A percentile compares a stretch with the other conserved stretches of the same genome.
These are phyloP conservation scores for Coemansia sp. DNA, from an alignment of 192 early-diverging fungal species.

Conservation along the genomic window DNA sequence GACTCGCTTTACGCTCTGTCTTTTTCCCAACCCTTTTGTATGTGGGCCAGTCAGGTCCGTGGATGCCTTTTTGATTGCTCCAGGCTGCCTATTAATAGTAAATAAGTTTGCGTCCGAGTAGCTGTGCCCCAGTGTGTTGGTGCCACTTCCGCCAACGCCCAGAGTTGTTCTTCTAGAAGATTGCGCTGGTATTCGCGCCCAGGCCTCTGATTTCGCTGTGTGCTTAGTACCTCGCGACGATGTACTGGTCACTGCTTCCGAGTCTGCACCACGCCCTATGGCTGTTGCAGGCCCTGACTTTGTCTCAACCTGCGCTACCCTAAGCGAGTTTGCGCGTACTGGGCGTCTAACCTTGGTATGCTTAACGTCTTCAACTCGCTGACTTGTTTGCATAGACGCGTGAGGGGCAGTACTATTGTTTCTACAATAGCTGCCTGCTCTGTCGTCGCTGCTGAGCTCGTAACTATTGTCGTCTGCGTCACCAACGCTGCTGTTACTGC, in stretches of 20 bases:
- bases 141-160: constrained; percentile 54
- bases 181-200: background rate
- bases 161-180: constrained; percentile 39
- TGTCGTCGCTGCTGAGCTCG: constrained; percentile 15
- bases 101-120: constrained; percentile 46
- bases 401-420: constrained; percentile 18
- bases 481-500: constrained; percentile 16
- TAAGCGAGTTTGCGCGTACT: constrained; percentile 8
- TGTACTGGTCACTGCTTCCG: background rate
- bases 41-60: constrained; percentile 3
- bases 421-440: constrained; percentile 17
- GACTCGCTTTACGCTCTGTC: background rate
- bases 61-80: constrained; percentile 14
- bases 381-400: constrained; percentile 28
- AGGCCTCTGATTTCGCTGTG: background rate
- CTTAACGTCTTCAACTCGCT: constrained; percentile 9
- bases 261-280: constrained; percentile 3
- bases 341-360: constrained; percentile 13
- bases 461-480: constrained; percentile 12
- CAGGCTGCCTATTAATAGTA: constrained; percentile 31
- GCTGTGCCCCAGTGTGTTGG: constrained; percentile 51
- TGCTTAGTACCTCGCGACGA: background rate
- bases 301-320: background rate
- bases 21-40: constrained; percentile 9
- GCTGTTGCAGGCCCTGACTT: constrained; percentile 3